A percentile compares a stretch with the other conserved stretches of the same genome.
Evolutionary conservation across 345 rosid genomes (phyloP).

Genomic region (Eucalyptus polybractea): DNA sequence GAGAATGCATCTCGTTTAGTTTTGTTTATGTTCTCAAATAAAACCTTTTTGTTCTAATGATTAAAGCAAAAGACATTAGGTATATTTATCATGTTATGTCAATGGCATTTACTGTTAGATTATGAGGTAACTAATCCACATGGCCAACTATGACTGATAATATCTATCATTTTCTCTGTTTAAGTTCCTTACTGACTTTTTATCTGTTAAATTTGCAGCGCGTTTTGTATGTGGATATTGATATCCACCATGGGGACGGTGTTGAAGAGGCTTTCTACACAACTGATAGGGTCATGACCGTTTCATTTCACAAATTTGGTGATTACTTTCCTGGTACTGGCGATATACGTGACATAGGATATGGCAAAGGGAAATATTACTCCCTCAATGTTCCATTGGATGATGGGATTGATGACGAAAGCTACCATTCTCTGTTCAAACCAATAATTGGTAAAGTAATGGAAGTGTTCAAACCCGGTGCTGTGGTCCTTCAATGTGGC

Average conservation of each 20-base stretch:
- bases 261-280: slow-evolving; percentile 68
- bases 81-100: background rate
- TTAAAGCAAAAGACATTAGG: background rate
- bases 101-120: background rate
- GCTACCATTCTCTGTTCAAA: slow-evolving; percentile 52
- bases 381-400: slow-evolving; percentile 61
- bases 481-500: slow-evolving; percentile 58
- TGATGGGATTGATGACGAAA: slow-evolving; percentile 63
- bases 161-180: background rate
- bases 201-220: slow-evolving; percentile 21
- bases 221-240: slow-evolving; percentile 55
- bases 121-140: background rate
- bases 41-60: background rate
- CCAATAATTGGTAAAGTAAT: slow-evolving; percentile 53
- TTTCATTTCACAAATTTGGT: slow-evolving; percentile 59
- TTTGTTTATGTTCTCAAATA: background rate
- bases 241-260: slow-evolving; percentile 62
- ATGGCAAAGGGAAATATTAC: slow-evolving; percentile 43
- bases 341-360: slow-evolving; percentile 43
- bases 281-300: slow-evolving; percentile 64
- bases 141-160: background rate
- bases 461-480: slow-evolving; percentile 55
- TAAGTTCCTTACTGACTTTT: background rate
- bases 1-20: background rate
- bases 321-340: slow-evolving; percentile 72